Evolutionary conservation across 164 flowering plant genomes (phyloP).

Genomic region (Kingdonia uniflora): DNA sequence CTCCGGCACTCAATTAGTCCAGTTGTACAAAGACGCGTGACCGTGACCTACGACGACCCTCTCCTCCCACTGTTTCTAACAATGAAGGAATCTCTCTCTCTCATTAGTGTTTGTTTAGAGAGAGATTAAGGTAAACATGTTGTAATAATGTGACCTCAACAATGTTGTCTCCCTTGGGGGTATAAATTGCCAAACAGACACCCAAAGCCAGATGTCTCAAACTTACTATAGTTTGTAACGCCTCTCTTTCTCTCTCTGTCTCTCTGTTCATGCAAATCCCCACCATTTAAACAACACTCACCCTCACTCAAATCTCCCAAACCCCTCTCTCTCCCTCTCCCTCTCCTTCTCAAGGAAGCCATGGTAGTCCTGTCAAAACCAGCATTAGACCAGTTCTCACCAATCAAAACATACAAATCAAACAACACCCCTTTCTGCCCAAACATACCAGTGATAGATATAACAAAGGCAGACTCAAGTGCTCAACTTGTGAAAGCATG

Average conservation of each 20-base stretch:
- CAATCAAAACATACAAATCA: constrained; percentile 40
- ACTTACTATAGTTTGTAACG: constrained; percentile 11
- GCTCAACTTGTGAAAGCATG: constrained; percentile 51
- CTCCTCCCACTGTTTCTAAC: too few species aligned
- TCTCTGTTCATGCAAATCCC: constrained; percentile 10
- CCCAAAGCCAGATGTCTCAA: constrained; percentile 6
- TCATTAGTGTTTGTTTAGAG: too few species aligned
- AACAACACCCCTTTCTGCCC: constrained; percentile 3
- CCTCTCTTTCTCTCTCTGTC: neutral
- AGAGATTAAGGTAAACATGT: too few species aligned
- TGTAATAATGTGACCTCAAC: too few species aligned
- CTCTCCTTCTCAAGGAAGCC: neutral
- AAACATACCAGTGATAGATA: constrained; percentile 61
- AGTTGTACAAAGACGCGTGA: too few species aligned
- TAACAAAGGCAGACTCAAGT: constrained; percentile 43
- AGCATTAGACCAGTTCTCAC: constrained; percentile 29
- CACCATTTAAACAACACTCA: neutral
- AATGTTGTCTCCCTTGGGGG: constrained; percentile 3
- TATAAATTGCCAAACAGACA: constrained; percentile 5
- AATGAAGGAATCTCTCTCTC: too few species aligned
- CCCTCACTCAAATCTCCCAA: neutral
- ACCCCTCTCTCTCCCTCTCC: neutral
- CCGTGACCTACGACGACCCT: too few species aligned
- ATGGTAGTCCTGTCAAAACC: constrained; percentile 73
- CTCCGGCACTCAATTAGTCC: too few species aligned